Base-by-base conservation (phyloP, 1,284 basidiomycete species). In the Apiotrichum domesticum region DNA sequence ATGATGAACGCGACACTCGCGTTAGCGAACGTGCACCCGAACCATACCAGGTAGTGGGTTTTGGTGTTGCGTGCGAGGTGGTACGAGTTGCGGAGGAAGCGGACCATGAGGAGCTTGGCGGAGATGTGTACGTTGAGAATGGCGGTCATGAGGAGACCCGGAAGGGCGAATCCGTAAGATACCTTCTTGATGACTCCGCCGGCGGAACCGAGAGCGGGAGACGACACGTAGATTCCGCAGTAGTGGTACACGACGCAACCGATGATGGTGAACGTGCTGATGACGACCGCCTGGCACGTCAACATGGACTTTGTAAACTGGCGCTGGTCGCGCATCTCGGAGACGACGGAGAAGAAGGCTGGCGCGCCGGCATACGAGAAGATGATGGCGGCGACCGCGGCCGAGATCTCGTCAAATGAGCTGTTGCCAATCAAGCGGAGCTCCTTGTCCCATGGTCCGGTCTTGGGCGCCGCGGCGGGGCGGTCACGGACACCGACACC, bases 1-100 rank as follows among this genome's bases (percentile, higher is more conserved):
- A 62, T 55, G 39, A 63, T 51, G 52, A 51, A 63, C 10, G 59
- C 50, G 8, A 62, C 43, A 13, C 42, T 50, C 10, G 47, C 39
- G 34, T 51, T 51, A 44, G 53, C 46, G 49, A 54, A 21, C 10
- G 80, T 80, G 29, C 83, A 74, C 67, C 61, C 45, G 75, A 69
- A 52, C 73, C 73, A 75, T 9, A 64, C 64, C 33, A 62, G 29
- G 66, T 66, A 71, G 46, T 85, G 84, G 4, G 80, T 73, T 13
- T 76, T 8, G 0, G 84, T 85, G 60, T 84, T 82, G 7, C 75
- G 76, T 59, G 84, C 79, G 52, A 87, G 67, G 67, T 87, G 85
- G 10, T 71, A 71, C 9, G 81, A 79, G 58, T 79, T 77, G n/a
- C 83, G 79, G 66, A 86, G 82, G 54, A 82, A 62, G 11, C 84